phyloP scores from a whole-genome alignment of 768 basidiomycete species.

The Strobilomyces confusus region DNA sequence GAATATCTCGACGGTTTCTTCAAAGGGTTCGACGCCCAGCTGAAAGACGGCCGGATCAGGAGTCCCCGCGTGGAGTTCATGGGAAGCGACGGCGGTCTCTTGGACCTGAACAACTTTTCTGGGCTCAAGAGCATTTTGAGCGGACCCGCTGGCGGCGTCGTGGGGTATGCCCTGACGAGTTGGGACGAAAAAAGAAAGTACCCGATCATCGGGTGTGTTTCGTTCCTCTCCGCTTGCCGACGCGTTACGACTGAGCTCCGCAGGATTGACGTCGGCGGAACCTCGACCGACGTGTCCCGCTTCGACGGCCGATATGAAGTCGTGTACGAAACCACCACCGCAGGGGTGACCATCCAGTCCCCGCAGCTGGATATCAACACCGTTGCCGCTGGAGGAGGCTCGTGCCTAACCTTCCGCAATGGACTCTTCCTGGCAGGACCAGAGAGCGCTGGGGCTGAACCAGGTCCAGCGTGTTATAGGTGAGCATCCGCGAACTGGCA shows the following conservation, averaged over 20 bases:
- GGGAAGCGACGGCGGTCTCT: constrained; percentile 87
- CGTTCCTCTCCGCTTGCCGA: not conserved
- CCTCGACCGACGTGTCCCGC: constrained; percentile 92
- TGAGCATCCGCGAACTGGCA: constrained; percentile 28
- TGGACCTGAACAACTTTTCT: constrained; percentile 80
- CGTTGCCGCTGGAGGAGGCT: constrained; percentile 93
- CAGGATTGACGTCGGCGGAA: constrained; percentile 91
- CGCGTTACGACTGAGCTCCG: not conserved
- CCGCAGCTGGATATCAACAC: constrained; percentile 96
- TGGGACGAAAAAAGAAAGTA: constrained; percentile 71
- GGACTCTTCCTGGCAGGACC: constrained; percentile 91
- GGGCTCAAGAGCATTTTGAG: constrained; percentile 92
- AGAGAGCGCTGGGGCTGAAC: constrained; percentile 89
- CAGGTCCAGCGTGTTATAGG: constrained; percentile 91
- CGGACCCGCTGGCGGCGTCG: constrained; percentile 93
- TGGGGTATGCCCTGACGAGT: constrained; percentile 86
- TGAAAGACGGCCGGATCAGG: constrained; percentile 53
- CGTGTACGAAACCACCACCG: constrained; percentile 94
- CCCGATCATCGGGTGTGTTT: constrained; percentile 79
- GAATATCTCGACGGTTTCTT: constrained; percentile 92
- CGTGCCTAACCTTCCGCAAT: constrained; percentile 82
- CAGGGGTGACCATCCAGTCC: constrained; percentile 87
- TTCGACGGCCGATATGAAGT: constrained; percentile 89
- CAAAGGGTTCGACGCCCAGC: constrained; percentile 73
- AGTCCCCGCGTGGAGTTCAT: constrained; percentile 89